phyloP scores from a whole-genome alignment of 768 basidiomycete genomes.

The Tremella yokohamensis region DNA sequence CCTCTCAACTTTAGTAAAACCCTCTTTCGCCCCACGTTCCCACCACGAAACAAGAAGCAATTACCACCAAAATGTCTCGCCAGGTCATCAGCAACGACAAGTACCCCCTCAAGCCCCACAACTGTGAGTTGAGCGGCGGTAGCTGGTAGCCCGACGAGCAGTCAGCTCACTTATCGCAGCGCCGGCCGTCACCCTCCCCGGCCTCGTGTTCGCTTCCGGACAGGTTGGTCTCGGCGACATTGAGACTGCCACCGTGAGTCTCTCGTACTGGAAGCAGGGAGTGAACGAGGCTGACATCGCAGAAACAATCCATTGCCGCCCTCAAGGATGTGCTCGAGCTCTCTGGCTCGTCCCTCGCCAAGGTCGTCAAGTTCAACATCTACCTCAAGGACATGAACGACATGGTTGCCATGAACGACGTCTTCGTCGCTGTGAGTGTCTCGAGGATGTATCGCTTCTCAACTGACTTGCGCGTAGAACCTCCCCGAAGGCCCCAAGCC shows the following conservation, averaged over 20 bases:
- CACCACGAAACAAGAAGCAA: too few relatives aligned
- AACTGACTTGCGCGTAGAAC: not conserved
- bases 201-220: slow-evolving; percentile 18
- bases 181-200: slow-evolving; percentile 18
- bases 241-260: slow-evolving; percentile 14
- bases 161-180: not conserved
- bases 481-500: slow-evolving; percentile 8
- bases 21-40: too few relatives aligned
- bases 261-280: too few relatives aligned
- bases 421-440: slow-evolving; percentile 21
- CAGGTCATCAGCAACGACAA: slow-evolving; percentile 15
- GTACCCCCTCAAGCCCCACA: slow-evolving; percentile 23
- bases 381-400: slow-evolving; percentile 20
- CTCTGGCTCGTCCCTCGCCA: slow-evolving; percentile 29
- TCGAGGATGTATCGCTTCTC: too few relatives aligned
- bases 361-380: slow-evolving; percentile 26
- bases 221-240: slow-evolving; percentile 20
- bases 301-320: slow-evolving; percentile 13
- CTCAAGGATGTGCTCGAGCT: slow-evolving; percentile 38
- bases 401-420: slow-evolving; percentile 21
- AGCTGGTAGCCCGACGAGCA: not conserved
- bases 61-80: not conserved
- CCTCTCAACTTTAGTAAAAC: too few relatives aligned
- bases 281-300: too few relatives aligned
- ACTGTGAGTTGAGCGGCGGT: slow-evolving; percentile 10